These are phyloP conservation scores for Talaromyces sp. DNA, from an alignment of 2,329 filamentous ascomycete genomes.

Conservation along the genomic window DNA sequence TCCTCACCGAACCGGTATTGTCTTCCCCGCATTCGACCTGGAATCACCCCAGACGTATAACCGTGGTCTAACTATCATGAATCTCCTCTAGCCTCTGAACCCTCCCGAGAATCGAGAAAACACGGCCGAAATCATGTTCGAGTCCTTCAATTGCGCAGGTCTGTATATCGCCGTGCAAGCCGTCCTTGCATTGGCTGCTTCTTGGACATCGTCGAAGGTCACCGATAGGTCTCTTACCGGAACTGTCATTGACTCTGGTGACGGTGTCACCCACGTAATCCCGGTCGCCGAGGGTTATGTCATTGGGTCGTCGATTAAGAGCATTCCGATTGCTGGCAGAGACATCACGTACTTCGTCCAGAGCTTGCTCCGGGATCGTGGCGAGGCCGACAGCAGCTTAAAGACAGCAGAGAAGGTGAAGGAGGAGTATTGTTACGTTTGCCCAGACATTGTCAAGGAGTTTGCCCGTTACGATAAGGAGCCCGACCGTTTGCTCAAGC, in stretches of 20 bases:
- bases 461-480: conserved; percentile 92
- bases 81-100: conserved; percentile 68
- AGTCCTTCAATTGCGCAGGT: conserved; percentile 98
- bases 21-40: neutral
- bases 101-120: conserved; percentile 98
- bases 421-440: conserved; percentile 98
- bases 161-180: conserved; percentile 98
- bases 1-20: conserved; percentile 84
- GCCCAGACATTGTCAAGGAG: conserved; percentile 97
- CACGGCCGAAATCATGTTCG: conserved; percentile 99
- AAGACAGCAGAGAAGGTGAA: conserved; percentile 98
- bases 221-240: conserved; percentile 92
- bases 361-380: conserved; percentile 87
- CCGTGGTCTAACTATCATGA: neutral
- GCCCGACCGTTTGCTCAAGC: conserved; percentile 82
- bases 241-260: conserved; percentile 96
- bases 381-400: conserved; percentile 91
- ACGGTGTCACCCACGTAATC: conserved; percentile 98
- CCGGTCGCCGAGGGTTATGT: conserved; percentile 98
- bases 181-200: conserved; percentile 90
- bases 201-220: conserved; percentile 98
- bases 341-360: conserved; percentile 99
- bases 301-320: conserved; percentile 98
- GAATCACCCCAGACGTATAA: neutral
- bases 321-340: conserved; percentile 92